Percentiles rank a stretch among this genome's conserved stretches.
Evolutionary conservation across 176 grass and related monocot genomes (phyloP).

Genomic region (Aegilops speltoides): DNA sequence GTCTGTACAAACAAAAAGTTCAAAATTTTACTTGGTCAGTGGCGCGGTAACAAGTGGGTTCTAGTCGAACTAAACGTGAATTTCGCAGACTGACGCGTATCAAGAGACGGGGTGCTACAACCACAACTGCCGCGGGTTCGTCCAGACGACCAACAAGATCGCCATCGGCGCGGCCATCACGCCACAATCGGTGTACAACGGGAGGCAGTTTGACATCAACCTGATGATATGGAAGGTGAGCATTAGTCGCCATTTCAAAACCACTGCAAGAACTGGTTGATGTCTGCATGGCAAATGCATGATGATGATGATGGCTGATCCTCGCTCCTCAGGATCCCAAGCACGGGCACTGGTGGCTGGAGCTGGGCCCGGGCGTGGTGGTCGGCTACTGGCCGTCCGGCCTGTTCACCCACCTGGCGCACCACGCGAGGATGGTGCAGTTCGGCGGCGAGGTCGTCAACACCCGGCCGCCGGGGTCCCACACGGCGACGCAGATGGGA

Average conservation of each 20-base stretch:
- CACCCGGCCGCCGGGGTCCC: constrained; percentile 41
- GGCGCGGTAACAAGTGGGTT: too few relatives aligned
- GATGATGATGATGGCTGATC: not conserved
- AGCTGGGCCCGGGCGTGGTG: constrained; percentile 54
- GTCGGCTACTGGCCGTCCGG: constrained; percentile 89
- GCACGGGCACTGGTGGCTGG: constrained; percentile 87
- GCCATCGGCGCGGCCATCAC: constrained; percentile 68
- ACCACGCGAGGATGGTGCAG: constrained; percentile 85
- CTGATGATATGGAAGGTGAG: constrained; percentile 78
- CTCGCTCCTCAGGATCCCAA: constrained; percentile 63
- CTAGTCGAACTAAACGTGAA: too few relatives aligned
- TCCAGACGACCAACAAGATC: constrained; percentile 89
- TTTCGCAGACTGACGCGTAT: constrained; percentile 66
- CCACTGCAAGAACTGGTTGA: not conserved
- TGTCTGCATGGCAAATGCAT: not conserved
- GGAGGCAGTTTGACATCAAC: constrained; percentile 72
- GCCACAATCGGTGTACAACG: constrained; percentile 59
- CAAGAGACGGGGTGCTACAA: constrained; percentile 94
- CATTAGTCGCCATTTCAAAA: not conserved
- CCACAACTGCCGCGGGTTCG: constrained; percentile 72
- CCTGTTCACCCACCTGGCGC: constrained; percentile 78
- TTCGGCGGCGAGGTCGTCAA: constrained; percentile 87
- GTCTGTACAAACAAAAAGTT: not conserved
- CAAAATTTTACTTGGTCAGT: not conserved
- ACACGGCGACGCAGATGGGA: constrained; percentile 92